Base-by-base conservation (phyloP, 495 filamentous ascomycete species). In the Usnea hakonensis region DNA sequence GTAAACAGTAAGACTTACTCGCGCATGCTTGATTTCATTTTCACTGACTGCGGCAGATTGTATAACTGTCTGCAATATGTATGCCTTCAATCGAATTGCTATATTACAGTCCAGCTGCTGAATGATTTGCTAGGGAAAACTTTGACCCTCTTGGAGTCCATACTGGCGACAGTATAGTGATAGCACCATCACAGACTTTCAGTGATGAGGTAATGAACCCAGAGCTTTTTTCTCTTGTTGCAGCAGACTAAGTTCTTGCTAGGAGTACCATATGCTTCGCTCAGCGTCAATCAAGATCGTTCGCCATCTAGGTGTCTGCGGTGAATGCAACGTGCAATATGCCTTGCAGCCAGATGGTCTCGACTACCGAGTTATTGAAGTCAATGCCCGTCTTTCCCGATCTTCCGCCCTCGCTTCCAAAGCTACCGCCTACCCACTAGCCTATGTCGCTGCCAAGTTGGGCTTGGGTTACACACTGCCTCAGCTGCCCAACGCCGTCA, bases 321-420 rank as follows among this genome's bases (percentile, higher is more conserved):
- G 93, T 72, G 93, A 97, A 79, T 97, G 93, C 78, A 97, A 97
- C 74, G 93, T 97, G 37, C 93, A 97, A 73, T 97, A 97, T 70
- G 94, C 93, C 59, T 81, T 97, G 62, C 92, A 97, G 72, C 93
- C 93, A 8, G 90, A 95, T 75, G 91, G 90, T 36, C 83, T 91
- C 52, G 94, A 97, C 76, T 97, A 96, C 78, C 86, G 93, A 75
- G 93, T 97, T 59, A 97, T 97, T 70, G 93, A 97, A 78, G 93
- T 97, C 73, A 97, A 97, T 72, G 93, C 93, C 64, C 89, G 93
- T 82, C 80, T 97, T 33, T 97, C 93, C 58, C 82, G 93, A 69
- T 97, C 93, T 37, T 97, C 93, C 28, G 93, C 93, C 46, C 77
- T 97, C 68, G 93, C 93, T 35, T 97, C 94, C 56, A 97, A 97